Evolutionary conservation across 2,329 filamentous ascomycete genomes (phyloP).

Genomic region (Pseudopithomyces chartarum): DNA sequence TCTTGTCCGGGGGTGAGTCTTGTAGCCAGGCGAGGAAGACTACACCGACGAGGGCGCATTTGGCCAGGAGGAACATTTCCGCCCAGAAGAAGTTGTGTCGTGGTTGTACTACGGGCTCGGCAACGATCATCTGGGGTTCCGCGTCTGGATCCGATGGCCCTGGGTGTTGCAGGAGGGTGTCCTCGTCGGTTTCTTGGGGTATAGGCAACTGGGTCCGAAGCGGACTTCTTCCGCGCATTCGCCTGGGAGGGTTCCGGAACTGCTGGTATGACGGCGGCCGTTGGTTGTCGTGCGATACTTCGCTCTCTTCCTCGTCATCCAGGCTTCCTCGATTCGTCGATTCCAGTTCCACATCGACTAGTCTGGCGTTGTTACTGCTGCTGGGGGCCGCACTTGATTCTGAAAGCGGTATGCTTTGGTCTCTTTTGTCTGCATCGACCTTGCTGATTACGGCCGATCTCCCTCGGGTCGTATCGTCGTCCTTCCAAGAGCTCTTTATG

Average conservation of each 20-base stretch:
- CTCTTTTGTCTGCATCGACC: constrained; percentile 43
- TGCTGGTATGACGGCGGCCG: constrained; percentile 62
- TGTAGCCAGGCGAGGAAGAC: constrained; percentile 90
- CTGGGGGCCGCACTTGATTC: constrained; percentile 49
- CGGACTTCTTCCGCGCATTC: constrained; percentile 48
- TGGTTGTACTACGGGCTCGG: constrained; percentile 46
- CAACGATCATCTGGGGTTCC: constrained; percentile 62
- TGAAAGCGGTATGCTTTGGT: constrained; percentile 48
- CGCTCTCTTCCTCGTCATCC: constrained; percentile 47
- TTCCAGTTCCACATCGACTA: constrained; percentile 88
- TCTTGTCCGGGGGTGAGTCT: constrained; percentile 71
- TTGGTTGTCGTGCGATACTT: constrained; percentile 43
- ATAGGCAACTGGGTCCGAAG: constrained; percentile 47
- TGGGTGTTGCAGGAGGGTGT: constrained; percentile 51
- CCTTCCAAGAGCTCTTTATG: constrained; percentile 63
- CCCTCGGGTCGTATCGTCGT: constrained; percentile 50
- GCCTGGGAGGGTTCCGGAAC: constrained; percentile 54
- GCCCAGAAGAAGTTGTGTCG: constrained; percentile 91
- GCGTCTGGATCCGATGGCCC: constrained; percentile 57
- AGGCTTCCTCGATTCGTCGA: constrained; percentile 58
- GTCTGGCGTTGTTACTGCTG: constrained; percentile 65
- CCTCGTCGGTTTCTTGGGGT: constrained; percentile 58
- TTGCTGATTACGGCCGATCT: constrained; percentile 43
- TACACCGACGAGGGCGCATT: constrained; percentile 84
- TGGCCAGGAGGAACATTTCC: constrained; percentile 82